Conservation (phyloP, 768 basidiomycete genomes). For the Amanita jacksonii region DNA sequence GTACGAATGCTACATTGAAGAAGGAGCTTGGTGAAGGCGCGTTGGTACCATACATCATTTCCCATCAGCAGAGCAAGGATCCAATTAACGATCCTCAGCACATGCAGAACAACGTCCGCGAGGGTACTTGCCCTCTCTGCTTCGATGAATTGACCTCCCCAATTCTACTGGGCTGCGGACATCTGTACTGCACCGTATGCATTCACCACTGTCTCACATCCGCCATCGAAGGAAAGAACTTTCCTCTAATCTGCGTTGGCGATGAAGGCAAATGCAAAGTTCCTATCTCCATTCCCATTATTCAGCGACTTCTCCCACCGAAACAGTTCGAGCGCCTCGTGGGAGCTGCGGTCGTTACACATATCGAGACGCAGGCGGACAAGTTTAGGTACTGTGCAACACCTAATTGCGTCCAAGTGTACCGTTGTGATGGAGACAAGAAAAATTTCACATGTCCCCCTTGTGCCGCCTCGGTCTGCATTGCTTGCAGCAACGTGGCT, state of each 20-base stretch:
- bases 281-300: conserved; percentile 29
- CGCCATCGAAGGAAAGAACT: conserved; percentile 1
- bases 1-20: conserved; percentile 38
- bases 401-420: conserved; percentile 44
- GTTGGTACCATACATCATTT: conserved; percentile 34
- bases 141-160: not conserved
- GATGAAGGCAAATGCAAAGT: conserved; percentile 2
- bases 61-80: conserved; percentile 35
- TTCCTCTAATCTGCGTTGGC: conserved; percentile 6
- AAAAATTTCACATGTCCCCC: conserved; percentile 38
- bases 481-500: conserved; percentile 36
- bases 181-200: conserved; percentile 3
- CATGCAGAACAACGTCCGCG: not conserved
- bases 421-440: conserved; percentile 15
- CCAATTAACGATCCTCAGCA: conserved; percentile 13
- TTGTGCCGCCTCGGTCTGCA: conserved; percentile 40
- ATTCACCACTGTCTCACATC: conserved; percentile 4
- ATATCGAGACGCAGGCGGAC: conserved; percentile 33
- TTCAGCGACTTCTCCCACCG: conserved; percentile 29
- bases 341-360: conserved; percentile 32
- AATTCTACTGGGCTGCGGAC: conserved; percentile 1
- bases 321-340: conserved; percentile 31
- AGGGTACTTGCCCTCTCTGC: conserved; percentile 3
- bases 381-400: conserved; percentile 46
- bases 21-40: conserved; percentile 47